These are phyloP conservation scores for Bonia amplexicaulis DNA, from an alignment of 176 grass and related monocot genomes.

Conservation along the genomic window DNA sequence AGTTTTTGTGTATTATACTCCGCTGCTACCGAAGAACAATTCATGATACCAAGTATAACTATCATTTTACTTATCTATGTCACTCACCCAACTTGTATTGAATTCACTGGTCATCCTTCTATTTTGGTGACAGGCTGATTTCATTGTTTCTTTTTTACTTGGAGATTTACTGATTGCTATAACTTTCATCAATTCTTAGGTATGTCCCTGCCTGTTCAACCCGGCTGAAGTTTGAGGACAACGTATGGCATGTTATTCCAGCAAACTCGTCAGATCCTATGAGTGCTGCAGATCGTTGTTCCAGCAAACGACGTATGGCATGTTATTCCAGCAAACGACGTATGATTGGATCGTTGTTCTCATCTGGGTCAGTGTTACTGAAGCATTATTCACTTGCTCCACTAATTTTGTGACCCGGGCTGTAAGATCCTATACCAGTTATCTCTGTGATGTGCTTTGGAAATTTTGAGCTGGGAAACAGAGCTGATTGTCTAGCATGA, in stretches of 20 bases:
- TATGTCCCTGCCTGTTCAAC: conserved; percentile 94
- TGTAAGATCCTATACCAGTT: background rate
- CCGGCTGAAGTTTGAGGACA: conserved; percentile 61
- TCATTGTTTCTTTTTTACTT: background rate
- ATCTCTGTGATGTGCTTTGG: background rate
- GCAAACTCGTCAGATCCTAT: conserved; percentile 56
- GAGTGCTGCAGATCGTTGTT: conserved; percentile 56
- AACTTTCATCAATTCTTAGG: conserved; percentile 38
- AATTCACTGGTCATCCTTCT: background rate
- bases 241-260: conserved; percentile 62
- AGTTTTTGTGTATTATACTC: background rate
- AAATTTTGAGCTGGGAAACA: background rate
- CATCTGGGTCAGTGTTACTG: conserved; percentile 49
- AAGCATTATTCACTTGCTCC: conserved; percentile 7
- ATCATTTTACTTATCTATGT: background rate
- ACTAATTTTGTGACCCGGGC: background rate
- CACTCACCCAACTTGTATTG: background rate
- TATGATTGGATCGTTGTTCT: conserved; percentile 69
- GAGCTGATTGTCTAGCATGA: background rate
- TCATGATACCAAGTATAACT: background rate
- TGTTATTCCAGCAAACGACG: conserved; percentile 61
- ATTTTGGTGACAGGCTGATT: background rate
- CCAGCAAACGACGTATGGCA: conserved; percentile 64
- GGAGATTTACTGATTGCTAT: conserved; percentile 17
- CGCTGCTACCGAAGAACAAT: background rate